A percentile compares a stretch with the other conserved stretches of the same genome.
phyloP scores from a whole-genome alignment of 108 stramenopile species.

The Nitzschia inconspicua region DNA sequence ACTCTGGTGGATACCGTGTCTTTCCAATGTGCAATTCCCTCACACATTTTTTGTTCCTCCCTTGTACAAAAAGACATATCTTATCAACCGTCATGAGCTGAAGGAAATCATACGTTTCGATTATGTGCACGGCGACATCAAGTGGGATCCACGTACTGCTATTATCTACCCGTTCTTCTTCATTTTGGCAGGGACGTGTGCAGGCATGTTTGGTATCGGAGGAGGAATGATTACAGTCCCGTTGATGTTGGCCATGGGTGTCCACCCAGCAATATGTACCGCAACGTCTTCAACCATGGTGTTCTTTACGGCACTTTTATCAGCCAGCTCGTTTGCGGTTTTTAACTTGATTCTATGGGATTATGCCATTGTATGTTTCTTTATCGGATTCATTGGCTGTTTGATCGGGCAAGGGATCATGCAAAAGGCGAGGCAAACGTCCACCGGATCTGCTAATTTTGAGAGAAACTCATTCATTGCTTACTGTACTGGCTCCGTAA shows the following conservation, averaged over 20 bases:
- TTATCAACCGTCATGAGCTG: slow-evolving; percentile 73
- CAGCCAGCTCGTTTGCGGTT: slow-evolving; percentile 91
- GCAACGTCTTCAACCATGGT: slow-evolving; percentile 93
- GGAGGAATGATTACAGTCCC: slow-evolving; percentile 94
- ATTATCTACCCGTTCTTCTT: slow-evolving; percentile 89
- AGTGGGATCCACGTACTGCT: slow-evolving; percentile 86
- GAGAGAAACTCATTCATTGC: slow-evolving; percentile 93
- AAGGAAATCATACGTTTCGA: slow-evolving; percentile 84
- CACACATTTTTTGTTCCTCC: not conserved
- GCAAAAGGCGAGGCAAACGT: slow-evolving; percentile 32
- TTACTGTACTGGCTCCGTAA: slow-evolving; percentile 91
- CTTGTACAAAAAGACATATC: slow-evolving; percentile 44
- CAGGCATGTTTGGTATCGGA: slow-evolving; percentile 96
- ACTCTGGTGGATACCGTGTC: not conserved
- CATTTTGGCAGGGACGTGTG: slow-evolving; percentile 87
- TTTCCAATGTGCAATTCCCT: not conserved
- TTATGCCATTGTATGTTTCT: slow-evolving; percentile 79
- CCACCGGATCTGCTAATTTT: slow-evolving; percentile 46
- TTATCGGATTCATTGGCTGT: slow-evolving; percentile 83
- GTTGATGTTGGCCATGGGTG: slow-evolving; percentile 94
- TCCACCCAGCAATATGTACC: slow-evolving; percentile 88
- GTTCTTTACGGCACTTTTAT: slow-evolving; percentile 87
- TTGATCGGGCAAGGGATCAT: slow-evolving; percentile 87
- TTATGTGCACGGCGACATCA: slow-evolving; percentile 94
- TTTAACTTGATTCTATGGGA: slow-evolving; percentile 87